phyloP scores from a whole-genome alignment of 2,329 filamentous ascomycete genomes.

The Emmonsiellopsis sp. region DNA sequence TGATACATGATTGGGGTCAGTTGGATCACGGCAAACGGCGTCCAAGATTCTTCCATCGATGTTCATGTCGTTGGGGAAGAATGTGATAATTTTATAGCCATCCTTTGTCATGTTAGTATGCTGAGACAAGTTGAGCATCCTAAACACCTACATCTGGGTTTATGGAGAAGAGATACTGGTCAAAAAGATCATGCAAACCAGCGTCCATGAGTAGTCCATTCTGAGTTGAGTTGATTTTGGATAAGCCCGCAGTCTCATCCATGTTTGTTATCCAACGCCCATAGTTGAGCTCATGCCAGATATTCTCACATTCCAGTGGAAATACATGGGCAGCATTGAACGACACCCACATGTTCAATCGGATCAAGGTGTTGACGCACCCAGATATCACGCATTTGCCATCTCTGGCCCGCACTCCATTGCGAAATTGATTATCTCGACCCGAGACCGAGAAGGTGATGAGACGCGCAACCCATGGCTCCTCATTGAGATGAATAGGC shows the following conservation, averaged over 20 bases:
- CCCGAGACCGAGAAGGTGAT: conserved; percentile 6
- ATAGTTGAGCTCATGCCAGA: conserved; percentile 14
- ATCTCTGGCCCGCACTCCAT: conserved; percentile 14
- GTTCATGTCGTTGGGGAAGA: conserved; percentile 3
- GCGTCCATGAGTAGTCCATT: conserved; percentile 10
- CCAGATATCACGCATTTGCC: conserved; percentile 15
- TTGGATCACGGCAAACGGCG: conserved; percentile 10
- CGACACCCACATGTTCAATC: conserved; percentile 5
- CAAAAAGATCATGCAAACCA: conserved; percentile 8
- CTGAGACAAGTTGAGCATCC: background rate
- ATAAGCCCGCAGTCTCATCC: conserved; percentile 5
- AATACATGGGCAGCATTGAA: conserved; percentile 19
- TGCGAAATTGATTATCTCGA: conserved; percentile 11
- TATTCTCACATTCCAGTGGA: conserved; percentile 13
- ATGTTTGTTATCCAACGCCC: conserved; percentile 13
- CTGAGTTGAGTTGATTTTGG: conserved; percentile 11
- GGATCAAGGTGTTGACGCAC: conserved; percentile 6
- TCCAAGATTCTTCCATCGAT: conserved; percentile 13
- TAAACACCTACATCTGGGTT: conserved; percentile 12
- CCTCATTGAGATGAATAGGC: conserved; percentile 10
- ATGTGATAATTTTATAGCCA: conserved; percentile 10
- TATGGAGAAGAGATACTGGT: conserved; percentile 12
- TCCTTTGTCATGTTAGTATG: conserved; percentile 10
- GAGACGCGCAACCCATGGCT: conserved; percentile 8
- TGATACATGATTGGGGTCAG: conserved; percentile 6